phyloP scores from a whole-genome alignment of 2,329 filamentous ascomycete genomes.

The Metarhizium humberi region DNA sequence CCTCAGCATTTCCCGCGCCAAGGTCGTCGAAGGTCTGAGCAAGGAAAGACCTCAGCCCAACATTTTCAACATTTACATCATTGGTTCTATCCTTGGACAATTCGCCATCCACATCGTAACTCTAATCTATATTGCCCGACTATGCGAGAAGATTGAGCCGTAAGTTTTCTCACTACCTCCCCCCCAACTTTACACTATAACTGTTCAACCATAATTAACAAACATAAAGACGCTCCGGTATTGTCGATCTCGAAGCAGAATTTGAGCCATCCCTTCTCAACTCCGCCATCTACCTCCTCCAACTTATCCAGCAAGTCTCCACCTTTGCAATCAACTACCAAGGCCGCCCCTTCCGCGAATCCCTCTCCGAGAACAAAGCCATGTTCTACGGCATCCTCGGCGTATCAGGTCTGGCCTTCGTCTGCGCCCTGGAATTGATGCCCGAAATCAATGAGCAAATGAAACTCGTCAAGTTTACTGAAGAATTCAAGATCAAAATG shows the following conservation, averaged over 20 bases:
- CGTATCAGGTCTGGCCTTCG: conserved; percentile 84
- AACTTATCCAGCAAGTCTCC: conserved; percentile 97
- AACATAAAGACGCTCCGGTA: conserved; percentile 33
- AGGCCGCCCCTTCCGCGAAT: conserved; percentile 93
- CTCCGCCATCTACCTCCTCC: conserved; percentile 91
- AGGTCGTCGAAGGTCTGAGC: conserved; percentile 87
- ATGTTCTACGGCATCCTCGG: conserved; percentile 97
- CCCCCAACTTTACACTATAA: conserved; percentile 14
- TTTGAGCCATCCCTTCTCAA: conserved; percentile 92
- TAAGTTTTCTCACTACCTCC: conserved; percentile 37
- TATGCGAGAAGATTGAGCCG: conserved; percentile 79
- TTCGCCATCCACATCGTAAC: conserved; percentile 94
- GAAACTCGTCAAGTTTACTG: conserved; percentile 80
- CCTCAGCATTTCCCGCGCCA: conserved; percentile 94
- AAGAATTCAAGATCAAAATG: conserved; percentile 82
- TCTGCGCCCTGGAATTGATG: conserved; percentile 88
- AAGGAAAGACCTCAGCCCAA: conserved; percentile 97
- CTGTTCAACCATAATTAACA: neutral
- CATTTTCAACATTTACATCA: conserved; percentile 99
- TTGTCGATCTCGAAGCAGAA: conserved; percentile 87
- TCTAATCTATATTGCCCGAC: conserved; percentile 85
- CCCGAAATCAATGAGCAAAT: conserved; percentile 92
- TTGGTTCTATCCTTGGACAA: conserved; percentile 92
- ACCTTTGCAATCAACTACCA: conserved; percentile 99
- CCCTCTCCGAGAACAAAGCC: conserved; percentile 86